A percentile compares a stretch with the other conserved stretches of the same genome.
These are phyloP conservation scores for Dryas octopetala DNA, from an alignment of 306 rosid species.

Conservation along the genomic window DNA sequence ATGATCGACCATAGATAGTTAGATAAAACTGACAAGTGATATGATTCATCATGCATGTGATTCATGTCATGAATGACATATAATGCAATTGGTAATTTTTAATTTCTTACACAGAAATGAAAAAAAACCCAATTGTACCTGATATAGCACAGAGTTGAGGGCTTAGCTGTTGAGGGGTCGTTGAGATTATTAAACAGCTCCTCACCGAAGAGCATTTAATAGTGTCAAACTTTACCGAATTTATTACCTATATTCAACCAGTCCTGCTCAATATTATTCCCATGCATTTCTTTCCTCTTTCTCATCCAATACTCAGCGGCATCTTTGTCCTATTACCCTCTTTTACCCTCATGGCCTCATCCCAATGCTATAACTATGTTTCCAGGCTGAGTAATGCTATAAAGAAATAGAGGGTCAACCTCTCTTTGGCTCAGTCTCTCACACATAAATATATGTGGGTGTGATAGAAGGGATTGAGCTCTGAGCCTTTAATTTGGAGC, in stretches of 20 bases:
- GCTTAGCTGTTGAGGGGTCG: slow-evolving; percentile 23
- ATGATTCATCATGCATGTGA: no score
- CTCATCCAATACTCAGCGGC: not conserved
- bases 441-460: no score
- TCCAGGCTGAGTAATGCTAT: not conserved
- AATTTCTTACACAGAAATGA: no score
- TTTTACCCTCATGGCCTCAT: not conserved
- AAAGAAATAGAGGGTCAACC: no score
- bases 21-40: no score
- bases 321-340: not conserved
- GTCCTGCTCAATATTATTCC: slow-evolving; percentile 3
- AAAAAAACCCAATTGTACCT: no score
- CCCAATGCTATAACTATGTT: not conserved
- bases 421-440: not conserved
- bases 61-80: no score
- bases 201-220: slow-evolving; percentile 49
- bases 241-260: slow-evolving; percentile 31
- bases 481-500: not conserved
- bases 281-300: slow-evolving; percentile 31
- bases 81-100: no score
- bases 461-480: not conserved
- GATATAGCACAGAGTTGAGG: no score
- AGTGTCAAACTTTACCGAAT: slow-evolving; percentile 11
- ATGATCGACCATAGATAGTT: no score
- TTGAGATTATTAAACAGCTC: slow-evolving; percentile 37